Evolutionary conservation across 148 eudicot species (phyloP).

Genomic region (Vaccinium darrowii): DNA sequence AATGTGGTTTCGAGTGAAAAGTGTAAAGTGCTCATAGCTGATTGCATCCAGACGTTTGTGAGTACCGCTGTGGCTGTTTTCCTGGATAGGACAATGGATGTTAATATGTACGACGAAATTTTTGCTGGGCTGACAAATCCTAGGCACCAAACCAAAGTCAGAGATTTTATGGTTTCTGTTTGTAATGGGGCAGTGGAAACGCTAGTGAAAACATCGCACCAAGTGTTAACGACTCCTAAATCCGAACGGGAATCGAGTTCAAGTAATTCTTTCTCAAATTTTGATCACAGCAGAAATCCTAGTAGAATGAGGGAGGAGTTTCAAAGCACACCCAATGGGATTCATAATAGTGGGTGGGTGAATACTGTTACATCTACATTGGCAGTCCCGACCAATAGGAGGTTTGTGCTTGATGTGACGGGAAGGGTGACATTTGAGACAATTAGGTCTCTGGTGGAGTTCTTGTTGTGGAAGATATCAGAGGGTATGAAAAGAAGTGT

Average conservation of each 20-base stretch:
- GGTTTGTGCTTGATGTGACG: slow-evolving; percentile 69
- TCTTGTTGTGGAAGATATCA: slow-evolving; percentile 43
- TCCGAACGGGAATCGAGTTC: slow-evolving; percentile 14
- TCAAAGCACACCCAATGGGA: slow-evolving; percentile 20
- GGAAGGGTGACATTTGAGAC: slow-evolving; percentile 84
- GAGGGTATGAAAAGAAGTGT: slow-evolving; percentile 53
- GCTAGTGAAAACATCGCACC: slow-evolving; percentile 76
- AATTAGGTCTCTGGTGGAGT: slow-evolving; percentile 54
- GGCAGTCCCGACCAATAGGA: slow-evolving; percentile 69
- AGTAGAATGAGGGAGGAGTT: slow-evolving; percentile 17
- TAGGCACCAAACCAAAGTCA: slow-evolving; percentile 53
- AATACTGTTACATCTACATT: slow-evolving; percentile 63
- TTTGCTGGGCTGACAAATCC: slow-evolving; percentile 81
- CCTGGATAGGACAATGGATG: slow-evolving; percentile 67
- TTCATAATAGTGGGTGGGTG: slow-evolving; percentile 46
- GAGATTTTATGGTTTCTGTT: slow-evolving; percentile 58
- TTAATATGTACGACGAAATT: slow-evolving; percentile 64
- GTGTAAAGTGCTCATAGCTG: slow-evolving; percentile 48
- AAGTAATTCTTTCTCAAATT: slow-evolving; percentile 20
- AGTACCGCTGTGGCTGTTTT: slow-evolving; percentile 78
- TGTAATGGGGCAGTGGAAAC: slow-evolving; percentile 84
- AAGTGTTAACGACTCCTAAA: slow-evolving; percentile 55
- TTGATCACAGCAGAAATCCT: slow-evolving; percentile 18
- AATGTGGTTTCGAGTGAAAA: slow-evolving; percentile 43
- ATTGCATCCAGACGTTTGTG: slow-evolving; percentile 72